Evolutionary conservation across 2,329 filamentous ascomycete genomes (phyloP), one percentile per base, ranked within the genome.

Genomic region (Trichoderma pleuroti): DNA sequence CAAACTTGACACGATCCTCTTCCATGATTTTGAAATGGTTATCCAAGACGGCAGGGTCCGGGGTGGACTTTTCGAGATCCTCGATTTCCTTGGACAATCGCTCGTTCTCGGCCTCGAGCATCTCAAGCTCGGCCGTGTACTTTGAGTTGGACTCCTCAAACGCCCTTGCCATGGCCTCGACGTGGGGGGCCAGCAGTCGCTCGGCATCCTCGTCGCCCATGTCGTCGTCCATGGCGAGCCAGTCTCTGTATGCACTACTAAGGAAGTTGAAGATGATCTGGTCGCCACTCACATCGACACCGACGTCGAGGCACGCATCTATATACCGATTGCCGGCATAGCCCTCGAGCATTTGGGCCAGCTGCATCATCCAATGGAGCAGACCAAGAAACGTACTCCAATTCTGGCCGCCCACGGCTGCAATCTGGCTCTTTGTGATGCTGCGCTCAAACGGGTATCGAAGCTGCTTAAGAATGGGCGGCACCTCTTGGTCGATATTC

Each of bases 351-450:
- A 98, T 97, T 75, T 95, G 91, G 5, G 93, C 93, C 65, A 99
- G 85, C 81, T 98, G 94, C 95, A 99, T 97, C 90, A 99, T 95
- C 96, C 96, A 99, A 82, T 99, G 94, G 64, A 99, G 85, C 79
- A 99, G 84, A 0, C 94, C 96, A 14, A 99, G 84, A 77, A 99
- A 98, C 0, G 93, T 96, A 73, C 92, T 92, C 96, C 96, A 99
- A 78, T 98, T 98, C 81, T 97, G 94, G 3, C 94, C 95, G 74
- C 96, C 96, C 0, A 98, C 96, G 2, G 97, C 96, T 0, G 93
- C 90, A 71, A 99, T 93, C 78, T 97, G 94, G 66, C 93, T 97
- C 81, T 98, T 99, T 68, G 94, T 97, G 76, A 99, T 98, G 77
- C 91, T 94, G 81, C 94, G 93, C 77, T 97, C 94, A 78, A 94